Percentiles rank a stretch among this genome's conserved stretches.
phyloP scores from a whole-genome alignment of 2,329 filamentous ascomycete species.

The Cordyceps cicadae region DNA sequence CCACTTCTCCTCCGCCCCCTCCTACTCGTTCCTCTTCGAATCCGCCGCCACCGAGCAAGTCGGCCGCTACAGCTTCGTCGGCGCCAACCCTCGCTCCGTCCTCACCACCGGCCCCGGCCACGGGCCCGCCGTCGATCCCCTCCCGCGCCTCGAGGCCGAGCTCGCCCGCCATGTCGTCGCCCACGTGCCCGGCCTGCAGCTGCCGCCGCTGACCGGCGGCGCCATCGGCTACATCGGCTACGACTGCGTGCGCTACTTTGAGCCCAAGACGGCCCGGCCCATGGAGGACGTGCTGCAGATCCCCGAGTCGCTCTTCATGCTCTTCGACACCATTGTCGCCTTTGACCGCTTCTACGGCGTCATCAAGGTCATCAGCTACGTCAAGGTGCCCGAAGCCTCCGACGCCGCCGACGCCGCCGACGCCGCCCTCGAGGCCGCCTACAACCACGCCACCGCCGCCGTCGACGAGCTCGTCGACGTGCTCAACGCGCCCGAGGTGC shows the following conservation, averaged over 20 bases:
- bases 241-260: conserved; percentile 95
- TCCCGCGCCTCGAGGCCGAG: conserved; percentile 74
- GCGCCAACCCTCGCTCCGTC: conserved; percentile 70
- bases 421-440: conserved; percentile 39
- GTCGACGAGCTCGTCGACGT: conserved; percentile 62
- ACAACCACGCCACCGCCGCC: conserved; percentile 55
- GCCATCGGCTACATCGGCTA: conserved; percentile 97
- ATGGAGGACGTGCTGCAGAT: conserved; percentile 83
- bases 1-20: conserved; percentile 39
- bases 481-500: conserved; percentile 65
- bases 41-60: conserved; percentile 91
- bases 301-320: conserved; percentile 93
- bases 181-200: conserved; percentile 68
- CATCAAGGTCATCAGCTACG: conserved; percentile 58
- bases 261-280: conserved; percentile 85
- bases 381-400: conserved; percentile 46
- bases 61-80: conserved; percentile 91
- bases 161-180: conserved; percentile 72
- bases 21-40: conserved; percentile 90
- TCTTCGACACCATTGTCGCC: conserved; percentile 89
- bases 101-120: conserved; percentile 82
- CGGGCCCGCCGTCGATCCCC: conserved; percentile 68
- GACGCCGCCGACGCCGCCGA: conserved; percentile 19
- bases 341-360: conserved; percentile 72
- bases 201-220: conserved; percentile 83